Evolutionary conservation across 129 eudicot genomes (phyloP).

Genomic region (Calendula officinalis): DNA sequence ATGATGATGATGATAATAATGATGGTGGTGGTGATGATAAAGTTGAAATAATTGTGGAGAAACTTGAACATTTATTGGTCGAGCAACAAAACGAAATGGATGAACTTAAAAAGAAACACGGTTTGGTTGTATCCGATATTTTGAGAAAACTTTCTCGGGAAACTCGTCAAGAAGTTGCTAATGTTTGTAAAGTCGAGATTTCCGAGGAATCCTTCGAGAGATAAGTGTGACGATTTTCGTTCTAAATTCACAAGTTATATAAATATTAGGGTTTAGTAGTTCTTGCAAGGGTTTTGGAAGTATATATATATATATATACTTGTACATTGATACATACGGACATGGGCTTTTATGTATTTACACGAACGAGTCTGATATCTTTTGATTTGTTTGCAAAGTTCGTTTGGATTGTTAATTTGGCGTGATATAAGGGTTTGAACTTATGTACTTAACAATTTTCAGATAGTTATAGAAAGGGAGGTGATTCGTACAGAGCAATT

Average conservation of each 20-base stretch:
- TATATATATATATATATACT: conserved; percentile 35
- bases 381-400: conserved; percentile 6
- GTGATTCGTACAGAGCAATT: too few relatives aligned
- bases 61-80: conserved; percentile 49
- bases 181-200: conserved; percentile 43
- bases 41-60: conserved; percentile 39
- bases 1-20: conserved; percentile 9
- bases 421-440: background rate
- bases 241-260: conserved; percentile 20
- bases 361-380: conserved; percentile 10
- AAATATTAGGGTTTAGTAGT: conserved; percentile 18
- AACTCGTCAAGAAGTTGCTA: conserved; percentile 44
- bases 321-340: conserved; percentile 39
- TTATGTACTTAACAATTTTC: too few relatives aligned
- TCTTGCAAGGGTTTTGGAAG: conserved; percentile 19
- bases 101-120: conserved; percentile 69
- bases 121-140: conserved; percentile 41
- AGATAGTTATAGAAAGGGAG: too few relatives aligned
- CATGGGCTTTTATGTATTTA: conserved; percentile 21
- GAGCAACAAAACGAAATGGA: conserved; percentile 78
- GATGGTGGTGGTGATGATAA: conserved; percentile 24
- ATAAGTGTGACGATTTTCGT: conserved; percentile 38
- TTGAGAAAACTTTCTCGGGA: conserved; percentile 55
- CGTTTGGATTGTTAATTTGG: conserved; percentile 1
- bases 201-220: conserved; percentile 25